phyloP scores from a whole-genome alignment of 495 filamentous ascomycete genomes.

The Penicillium bovifimosum region DNA sequence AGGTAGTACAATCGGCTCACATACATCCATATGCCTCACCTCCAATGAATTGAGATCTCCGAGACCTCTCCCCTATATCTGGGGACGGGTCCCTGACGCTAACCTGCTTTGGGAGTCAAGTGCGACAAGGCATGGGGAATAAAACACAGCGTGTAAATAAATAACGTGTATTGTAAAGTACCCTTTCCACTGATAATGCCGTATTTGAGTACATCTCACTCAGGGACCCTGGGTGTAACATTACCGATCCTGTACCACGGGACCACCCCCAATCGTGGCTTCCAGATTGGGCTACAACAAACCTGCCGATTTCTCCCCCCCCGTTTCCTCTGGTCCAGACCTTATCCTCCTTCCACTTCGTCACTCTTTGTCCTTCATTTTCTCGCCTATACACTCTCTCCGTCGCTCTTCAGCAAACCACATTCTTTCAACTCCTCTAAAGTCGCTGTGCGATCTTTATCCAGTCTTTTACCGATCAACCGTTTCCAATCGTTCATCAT shows the following conservation, averaged over 20 bases:
- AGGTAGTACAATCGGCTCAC: background rate
- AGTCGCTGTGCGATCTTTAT: constrained; percentile 27
- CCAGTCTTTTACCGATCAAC: constrained; percentile 10
- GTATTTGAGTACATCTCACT: background rate
- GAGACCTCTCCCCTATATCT: background rate
- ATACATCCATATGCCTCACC: background rate
- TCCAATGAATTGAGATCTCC: background rate
- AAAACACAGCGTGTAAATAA: constrained; percentile 1
- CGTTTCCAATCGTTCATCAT: constrained; percentile 21
- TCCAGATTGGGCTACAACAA: constrained; percentile 15
- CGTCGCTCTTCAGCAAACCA: constrained; percentile 23
- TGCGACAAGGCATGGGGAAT: constrained; percentile 3
- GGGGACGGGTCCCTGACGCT: constrained; percentile 22
- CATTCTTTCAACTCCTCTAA: constrained; percentile 16
- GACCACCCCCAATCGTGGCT: constrained; percentile 14
- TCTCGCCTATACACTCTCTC: constrained; percentile 13
- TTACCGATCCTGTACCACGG: background rate
- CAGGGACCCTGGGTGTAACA: background rate
- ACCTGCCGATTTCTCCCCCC: constrained; percentile 2
- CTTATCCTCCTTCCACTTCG: constrained; percentile 17
- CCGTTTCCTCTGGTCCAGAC: constrained; percentile 1
- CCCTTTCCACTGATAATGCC: background rate
- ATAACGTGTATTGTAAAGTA: constrained; percentile 1
- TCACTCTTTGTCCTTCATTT: constrained; percentile 24
- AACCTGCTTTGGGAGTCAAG: constrained; percentile 6